A percentile compares a stretch with the other conserved stretches of the same genome.
These are phyloP conservation scores for Rhizodiscina lignyota DNA, from an alignment of 495 filamentous ascomycete species.

Conservation along the genomic window DNA sequence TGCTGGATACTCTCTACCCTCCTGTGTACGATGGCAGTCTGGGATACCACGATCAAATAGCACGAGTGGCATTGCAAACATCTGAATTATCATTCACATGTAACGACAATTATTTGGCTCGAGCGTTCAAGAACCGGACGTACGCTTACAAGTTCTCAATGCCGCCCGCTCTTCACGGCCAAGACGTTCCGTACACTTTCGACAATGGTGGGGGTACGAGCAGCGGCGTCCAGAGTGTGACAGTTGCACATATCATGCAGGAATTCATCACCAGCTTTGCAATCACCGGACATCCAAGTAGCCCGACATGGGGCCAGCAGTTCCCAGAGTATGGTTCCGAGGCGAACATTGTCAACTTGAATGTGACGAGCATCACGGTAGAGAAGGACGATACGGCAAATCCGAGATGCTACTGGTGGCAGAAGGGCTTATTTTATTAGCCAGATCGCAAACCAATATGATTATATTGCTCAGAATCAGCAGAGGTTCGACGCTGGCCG, in stretches of 20 bases:
- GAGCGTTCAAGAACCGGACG: constrained; percentile 30
- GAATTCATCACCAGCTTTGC: constrained; percentile 40
- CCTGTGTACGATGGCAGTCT: constrained; percentile 24
- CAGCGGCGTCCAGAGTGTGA: constrained; percentile 20
- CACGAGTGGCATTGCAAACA: constrained; percentile 17
- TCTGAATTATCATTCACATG: constrained; percentile 31
- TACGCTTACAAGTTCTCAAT: constrained; percentile 44
- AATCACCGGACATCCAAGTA: constrained; percentile 26
- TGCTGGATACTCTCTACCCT: constrained; percentile 24
- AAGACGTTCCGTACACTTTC: constrained; percentile 35
- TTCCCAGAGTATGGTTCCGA: constrained; percentile 26
- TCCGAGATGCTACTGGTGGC: constrained; percentile 28
- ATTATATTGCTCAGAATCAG: too few relatives aligned
- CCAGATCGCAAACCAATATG: too few relatives aligned
- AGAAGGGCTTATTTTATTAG: too few relatives aligned
- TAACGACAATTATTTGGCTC: constrained; percentile 25
- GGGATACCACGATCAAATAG: constrained; percentile 25
- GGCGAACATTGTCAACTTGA: constrained; percentile 24
- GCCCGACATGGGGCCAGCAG: constrained; percentile 16
- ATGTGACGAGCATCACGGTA: constrained; percentile 20
- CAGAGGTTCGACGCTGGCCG: too few relatives aligned
- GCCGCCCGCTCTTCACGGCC: constrained; percentile 34
- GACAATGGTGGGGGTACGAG: constrained; percentile 28
- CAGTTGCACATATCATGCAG: constrained; percentile 36
- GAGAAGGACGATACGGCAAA: constrained; percentile 28